Evolutionary conservation across 2,329 filamentous ascomycete genomes (phyloP).

Genomic region (Botrytis squamosa): DNA sequence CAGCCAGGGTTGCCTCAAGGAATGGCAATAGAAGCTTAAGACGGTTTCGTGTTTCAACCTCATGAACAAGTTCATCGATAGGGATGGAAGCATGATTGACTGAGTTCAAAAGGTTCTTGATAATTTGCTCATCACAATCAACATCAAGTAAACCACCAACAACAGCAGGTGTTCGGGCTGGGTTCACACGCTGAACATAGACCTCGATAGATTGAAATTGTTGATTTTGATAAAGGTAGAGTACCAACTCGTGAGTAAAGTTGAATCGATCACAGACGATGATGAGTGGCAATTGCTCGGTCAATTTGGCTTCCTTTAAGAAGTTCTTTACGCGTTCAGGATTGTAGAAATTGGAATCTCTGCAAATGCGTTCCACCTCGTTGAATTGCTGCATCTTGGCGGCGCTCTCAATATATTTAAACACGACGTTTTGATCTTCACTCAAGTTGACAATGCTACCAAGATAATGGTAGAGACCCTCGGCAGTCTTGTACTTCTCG

Average conservation of each 20-base stretch:
- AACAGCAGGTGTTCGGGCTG: conserved; percentile 83
- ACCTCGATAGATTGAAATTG: conserved; percentile 99
- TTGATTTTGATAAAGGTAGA: conserved; percentile 98
- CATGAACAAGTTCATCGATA: conserved; percentile 88
- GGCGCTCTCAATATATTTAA: conserved; percentile 99
- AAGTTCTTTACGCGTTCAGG: conserved; percentile 81
- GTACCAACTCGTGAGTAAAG: conserved; percentile 93
- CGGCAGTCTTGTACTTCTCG: conserved; percentile 95
- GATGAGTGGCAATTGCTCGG: conserved; percentile 92
- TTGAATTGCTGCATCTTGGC: conserved; percentile 91
- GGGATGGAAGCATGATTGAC: conserved; percentile 83
- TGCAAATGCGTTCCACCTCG: conserved; percentile 95
- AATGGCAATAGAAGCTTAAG: conserved; percentile 95
- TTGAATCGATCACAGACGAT: conserved; percentile 99
- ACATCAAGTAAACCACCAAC: conserved; percentile 93
- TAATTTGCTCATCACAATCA: conserved; percentile 94
- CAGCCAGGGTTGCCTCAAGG: conserved; percentile 85
- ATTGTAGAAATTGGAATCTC: conserved; percentile 52
- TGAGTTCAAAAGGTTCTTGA: conserved; percentile 84
- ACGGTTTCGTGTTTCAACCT: conserved; percentile 94
- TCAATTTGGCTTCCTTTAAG: conserved; percentile 90
- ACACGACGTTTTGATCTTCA: conserved; percentile 92
- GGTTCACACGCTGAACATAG: conserved; percentile 96
- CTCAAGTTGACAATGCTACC: conserved; percentile 97
- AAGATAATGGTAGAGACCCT: conserved; percentile 97